Evolutionary conservation across 2,329 filamentous ascomycete genomes (phyloP), one percentile per base, ranked within the genome.

Genomic region (Curvularia eragrostidis): DNA sequence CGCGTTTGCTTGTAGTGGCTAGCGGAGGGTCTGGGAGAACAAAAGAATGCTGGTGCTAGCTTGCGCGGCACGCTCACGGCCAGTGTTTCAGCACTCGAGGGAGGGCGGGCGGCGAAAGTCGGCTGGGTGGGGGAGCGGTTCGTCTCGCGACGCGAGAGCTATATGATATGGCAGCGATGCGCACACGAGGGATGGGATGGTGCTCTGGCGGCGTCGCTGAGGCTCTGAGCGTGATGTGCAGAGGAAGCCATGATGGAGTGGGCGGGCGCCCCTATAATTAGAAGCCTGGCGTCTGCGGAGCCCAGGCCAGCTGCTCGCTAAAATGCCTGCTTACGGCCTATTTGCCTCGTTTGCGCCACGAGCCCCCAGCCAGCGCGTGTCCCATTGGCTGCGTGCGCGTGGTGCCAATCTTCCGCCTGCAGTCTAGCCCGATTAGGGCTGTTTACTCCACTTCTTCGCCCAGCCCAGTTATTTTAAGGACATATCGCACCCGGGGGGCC

Each of bases 381-480:
- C 46, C 39, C 56, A 62, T 65, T 65, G 62, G 64, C 34, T 44
- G 42, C 49, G 54, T 52, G 10, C 55, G 54, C 54, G 28, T 44
- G 43, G 28, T 42, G 50, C 51, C 57, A 42, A 54, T 52, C 30
- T 52, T 49, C 43, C 48, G n/a, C 26, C 41, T 13, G 12, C 32
- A 15, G 30, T 3, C 54, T 60, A 64, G 48, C 61, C 18, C 19
- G 2, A 44, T 30, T 19, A 8, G 43, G 50, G 21, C 28, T 26
- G 48, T 58, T 58, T 61, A 58, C 59, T 56, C 46, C 32, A 30
- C 49, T 32, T 44, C 39, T 12, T 54, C 43, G 59, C 58, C 64
- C 54, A 65, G 57, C 56, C 54, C 54, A 60, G 67, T 64, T 73
- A 73, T 71, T 73, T 73, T 71, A 67, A 67, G 70, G 69, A 63